Percentiles rank a stretch among this genome's conserved stretches.
phyloP scores from a whole-genome alignment of 768 basidiomycete species.

The Naganishia kalamii region DNA sequence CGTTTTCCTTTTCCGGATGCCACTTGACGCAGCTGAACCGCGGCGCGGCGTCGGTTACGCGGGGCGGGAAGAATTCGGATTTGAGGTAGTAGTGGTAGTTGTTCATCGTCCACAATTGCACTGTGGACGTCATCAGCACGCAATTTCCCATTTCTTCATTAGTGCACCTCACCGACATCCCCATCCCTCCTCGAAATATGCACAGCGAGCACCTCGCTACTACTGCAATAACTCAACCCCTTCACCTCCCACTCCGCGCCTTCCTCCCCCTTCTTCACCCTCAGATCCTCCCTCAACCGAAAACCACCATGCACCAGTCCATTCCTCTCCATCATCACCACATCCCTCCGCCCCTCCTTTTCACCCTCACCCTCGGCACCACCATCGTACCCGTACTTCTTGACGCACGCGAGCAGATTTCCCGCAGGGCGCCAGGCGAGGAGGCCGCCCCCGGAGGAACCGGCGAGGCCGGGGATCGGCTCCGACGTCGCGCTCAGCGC shows the following conservation, averaged over 20 bases:
- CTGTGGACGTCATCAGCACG: conserved; percentile 46
- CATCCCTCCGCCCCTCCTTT: conserved; percentile 64
- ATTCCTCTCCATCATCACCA: conserved; percentile 93
- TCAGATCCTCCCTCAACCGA: conserved; percentile 51
- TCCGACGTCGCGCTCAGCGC: conserved; percentile 78
- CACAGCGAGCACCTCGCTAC: conserved; percentile 74
- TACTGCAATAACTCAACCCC: conserved; percentile 78
- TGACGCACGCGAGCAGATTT: conserved; percentile 71
- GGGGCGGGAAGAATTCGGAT: conserved; percentile 63
- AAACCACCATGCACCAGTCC: conserved; percentile 90
- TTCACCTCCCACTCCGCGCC: conserved; percentile 49
- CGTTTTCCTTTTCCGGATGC: conserved; percentile 75
- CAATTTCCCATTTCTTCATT: background rate
- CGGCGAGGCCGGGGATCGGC: conserved; percentile 72
- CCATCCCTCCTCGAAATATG: conserved; percentile 65
- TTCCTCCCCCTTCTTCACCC: conserved; percentile 25
- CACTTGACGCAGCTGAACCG: conserved; percentile 71
- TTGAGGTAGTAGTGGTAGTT: conserved; percentile 99
- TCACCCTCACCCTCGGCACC: conserved; percentile 61
- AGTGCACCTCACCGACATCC: conserved; percentile 59
- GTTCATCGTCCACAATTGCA: conserved; percentile 88
- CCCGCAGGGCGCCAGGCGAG: conserved; percentile 84
- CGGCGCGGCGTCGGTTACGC: conserved; percentile 20
- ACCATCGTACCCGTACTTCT: conserved; percentile 68
- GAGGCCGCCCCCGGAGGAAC: conserved; percentile 41